Evolutionary conservation across 129 eudicot genomes (phyloP).

Genomic region (Artemisia annua): DNA sequence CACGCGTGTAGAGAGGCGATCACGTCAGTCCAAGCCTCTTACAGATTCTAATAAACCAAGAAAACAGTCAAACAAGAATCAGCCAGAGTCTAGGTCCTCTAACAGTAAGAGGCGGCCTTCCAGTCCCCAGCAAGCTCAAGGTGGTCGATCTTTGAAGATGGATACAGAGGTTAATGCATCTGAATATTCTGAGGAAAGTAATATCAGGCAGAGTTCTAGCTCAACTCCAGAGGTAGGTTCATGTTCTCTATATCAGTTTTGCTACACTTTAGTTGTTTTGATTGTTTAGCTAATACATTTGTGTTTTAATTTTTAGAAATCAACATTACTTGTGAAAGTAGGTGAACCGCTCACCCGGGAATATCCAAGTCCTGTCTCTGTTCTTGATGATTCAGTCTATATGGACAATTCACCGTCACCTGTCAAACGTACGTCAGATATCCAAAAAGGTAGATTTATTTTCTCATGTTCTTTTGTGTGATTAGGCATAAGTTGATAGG

Average conservation of each 20-base stretch:
- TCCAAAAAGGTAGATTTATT: slow-evolving; percentile 46
- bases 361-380: slow-evolving; percentile 86
- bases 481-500: no score
- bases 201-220: slow-evolving; percentile 26
- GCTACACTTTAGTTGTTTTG: not conserved
- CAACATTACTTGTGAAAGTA: slow-evolving; percentile 26
- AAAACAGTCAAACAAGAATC: slow-evolving; percentile 52
- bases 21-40: slow-evolving; percentile 54
- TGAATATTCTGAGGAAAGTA: slow-evolving; percentile 19
- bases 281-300: slow-evolving; percentile 2
- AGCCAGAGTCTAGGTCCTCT: slow-evolving; percentile 49
- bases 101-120: slow-evolving; percentile 51
- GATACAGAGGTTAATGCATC: slow-evolving; percentile 12
- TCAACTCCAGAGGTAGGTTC: slow-evolving; percentile 48
- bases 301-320: slow-evolving; percentile 43
- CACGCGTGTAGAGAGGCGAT: slow-evolving; percentile 30
- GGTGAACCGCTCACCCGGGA: slow-evolving; percentile 47
- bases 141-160: not conserved
- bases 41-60: slow-evolving; percentile 57
- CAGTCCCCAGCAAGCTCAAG: slow-evolving; percentile 18
- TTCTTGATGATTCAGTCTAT: slow-evolving; percentile 59
- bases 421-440: slow-evolving; percentile 35
- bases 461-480: not conserved
- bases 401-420: slow-evolving; percentile 65
- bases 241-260: slow-evolving; percentile 1